These are phyloP conservation scores for Leccinum variicolor DNA, from an alignment of 768 basidiomycete species.

Conservation along the genomic window DNA sequence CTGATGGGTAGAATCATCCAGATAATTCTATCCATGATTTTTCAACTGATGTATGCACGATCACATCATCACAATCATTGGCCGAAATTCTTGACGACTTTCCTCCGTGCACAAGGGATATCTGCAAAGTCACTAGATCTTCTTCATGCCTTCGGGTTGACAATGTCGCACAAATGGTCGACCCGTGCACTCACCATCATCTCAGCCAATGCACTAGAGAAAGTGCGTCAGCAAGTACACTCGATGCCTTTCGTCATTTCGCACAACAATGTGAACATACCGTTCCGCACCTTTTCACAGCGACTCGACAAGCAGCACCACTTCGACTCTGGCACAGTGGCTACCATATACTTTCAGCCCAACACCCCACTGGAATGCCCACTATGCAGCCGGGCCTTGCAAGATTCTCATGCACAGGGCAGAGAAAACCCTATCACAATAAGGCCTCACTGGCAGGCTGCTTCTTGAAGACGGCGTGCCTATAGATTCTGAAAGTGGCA, in stretches of 20 bases:
- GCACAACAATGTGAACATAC: conserved; percentile 16
- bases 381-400: conserved; percentile 17
- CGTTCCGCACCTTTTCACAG: conserved; percentile 37
- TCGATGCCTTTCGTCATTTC: background rate
- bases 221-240: conserved; percentile 10
- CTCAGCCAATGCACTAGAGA: background rate
- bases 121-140: background rate
- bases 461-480: background rate
- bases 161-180: background rate
- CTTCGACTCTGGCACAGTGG: conserved; percentile 36
- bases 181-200: background rate
- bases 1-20: no score
- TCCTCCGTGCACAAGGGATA: background rate
- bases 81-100: background rate
- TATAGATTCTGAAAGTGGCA: background rate
- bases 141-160: background rate
- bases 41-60: background rate
- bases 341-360: conserved; percentile 31
- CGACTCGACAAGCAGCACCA: conserved; percentile 33
- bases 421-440: background rate
- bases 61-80: background rate
- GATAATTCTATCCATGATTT: background rate
- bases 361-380: conserved; percentile 14
- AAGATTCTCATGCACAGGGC: conserved; percentile 11
- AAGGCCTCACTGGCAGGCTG: no score